Percentiles rank a stretch among this genome's conserved stretches.
Evolutionary conservation across 2,329 filamentous ascomycete species (phyloP).

Genomic region (Grosmannia huntii): DNA sequence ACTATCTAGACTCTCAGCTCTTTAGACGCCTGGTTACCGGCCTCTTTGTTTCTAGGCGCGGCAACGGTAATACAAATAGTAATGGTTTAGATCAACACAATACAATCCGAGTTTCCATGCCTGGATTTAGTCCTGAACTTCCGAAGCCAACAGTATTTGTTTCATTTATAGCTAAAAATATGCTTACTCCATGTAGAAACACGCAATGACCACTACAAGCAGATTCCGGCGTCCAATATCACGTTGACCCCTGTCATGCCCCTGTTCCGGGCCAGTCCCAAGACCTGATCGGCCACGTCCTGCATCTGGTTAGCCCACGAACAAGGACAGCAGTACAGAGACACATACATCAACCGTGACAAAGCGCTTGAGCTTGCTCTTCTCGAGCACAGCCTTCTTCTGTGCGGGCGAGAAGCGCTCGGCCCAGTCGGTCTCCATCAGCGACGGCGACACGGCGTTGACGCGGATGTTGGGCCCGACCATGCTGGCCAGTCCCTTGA

Average conservation of each 20-base stretch:
- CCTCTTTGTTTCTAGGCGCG: too few species aligned
- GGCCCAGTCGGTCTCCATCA: conserved; percentile 51
- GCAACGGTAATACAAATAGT: too few species aligned
- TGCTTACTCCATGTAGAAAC: too few species aligned
- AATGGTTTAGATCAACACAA: too few species aligned
- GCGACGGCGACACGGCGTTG: neutral
- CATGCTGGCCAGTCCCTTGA: neutral
- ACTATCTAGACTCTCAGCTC: conserved; percentile 2
- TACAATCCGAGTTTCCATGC: too few species aligned
- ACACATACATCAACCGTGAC: conserved; percentile 33
- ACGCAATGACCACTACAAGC: neutral
- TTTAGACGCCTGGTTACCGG: too few species aligned
- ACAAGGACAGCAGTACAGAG: neutral
- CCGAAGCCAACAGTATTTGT: too few species aligned
- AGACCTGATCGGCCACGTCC: conserved; percentile 6
- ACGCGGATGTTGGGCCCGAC: neutral
- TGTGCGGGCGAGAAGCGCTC: conserved; percentile 41
- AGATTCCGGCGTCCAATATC: conserved; percentile 7
- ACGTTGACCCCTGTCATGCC: conserved; percentile 10
- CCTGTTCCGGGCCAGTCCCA: conserved; percentile 5
- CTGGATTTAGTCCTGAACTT: too few species aligned
- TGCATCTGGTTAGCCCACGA: neutral
- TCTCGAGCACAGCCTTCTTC: conserved; percentile 38
- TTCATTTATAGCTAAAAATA: neutral
- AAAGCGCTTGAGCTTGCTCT: conserved; percentile 35